These are phyloP conservation scores for Perkinsus chesapeaki DNA, from an alignment of 169 alveolate genomes.

Conservation along the genomic window DNA sequence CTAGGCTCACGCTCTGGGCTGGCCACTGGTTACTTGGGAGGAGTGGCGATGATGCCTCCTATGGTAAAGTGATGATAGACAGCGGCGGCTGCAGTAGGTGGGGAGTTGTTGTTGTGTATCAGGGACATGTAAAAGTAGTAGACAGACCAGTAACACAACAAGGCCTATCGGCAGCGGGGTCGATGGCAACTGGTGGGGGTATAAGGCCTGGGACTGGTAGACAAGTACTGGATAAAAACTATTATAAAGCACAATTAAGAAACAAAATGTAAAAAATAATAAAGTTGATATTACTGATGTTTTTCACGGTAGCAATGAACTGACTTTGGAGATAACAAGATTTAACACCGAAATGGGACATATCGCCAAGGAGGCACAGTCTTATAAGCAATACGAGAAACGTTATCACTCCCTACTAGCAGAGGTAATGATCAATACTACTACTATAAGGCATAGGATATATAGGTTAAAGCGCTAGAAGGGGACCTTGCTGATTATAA, in stretches of 20 bases:
- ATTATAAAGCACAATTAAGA: conserved; percentile 39
- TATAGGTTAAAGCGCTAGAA: conserved; percentile 69
- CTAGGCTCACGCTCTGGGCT: too few species aligned
- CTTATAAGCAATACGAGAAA: conserved; percentile 49
- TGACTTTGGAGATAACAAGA: conserved; percentile 50
- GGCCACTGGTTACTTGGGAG: too few species aligned
- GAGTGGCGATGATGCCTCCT: too few species aligned
- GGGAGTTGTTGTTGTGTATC: not conserved
- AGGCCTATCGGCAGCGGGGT: conserved; percentile 58
- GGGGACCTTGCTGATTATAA: conserved; percentile 85
- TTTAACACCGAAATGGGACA: conserved; percentile 58
- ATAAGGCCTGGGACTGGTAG: conserved; percentile 45
- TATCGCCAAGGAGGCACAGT: conserved; percentile 50
- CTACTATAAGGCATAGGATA: conserved; percentile 44
- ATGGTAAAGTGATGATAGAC: too few species aligned
- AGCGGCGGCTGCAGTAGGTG: too few species aligned
- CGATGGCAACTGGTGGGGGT: conserved; percentile 21
- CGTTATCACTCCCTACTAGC: conserved; percentile 27
- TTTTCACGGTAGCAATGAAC: conserved; percentile 21
- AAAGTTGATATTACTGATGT: not conserved
- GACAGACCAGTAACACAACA: conserved; percentile 71
- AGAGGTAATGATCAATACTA: not conserved
- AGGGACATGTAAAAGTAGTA: conserved; percentile 41
- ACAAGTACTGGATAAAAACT: conserved; percentile 48
- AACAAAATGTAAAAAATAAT: conserved; percentile 19